These are phyloP conservation scores for Dothidotthia symphoricarpi DNA, from an alignment of 2,329 filamentous ascomycete genomes.

Conservation along the genomic window DNA sequence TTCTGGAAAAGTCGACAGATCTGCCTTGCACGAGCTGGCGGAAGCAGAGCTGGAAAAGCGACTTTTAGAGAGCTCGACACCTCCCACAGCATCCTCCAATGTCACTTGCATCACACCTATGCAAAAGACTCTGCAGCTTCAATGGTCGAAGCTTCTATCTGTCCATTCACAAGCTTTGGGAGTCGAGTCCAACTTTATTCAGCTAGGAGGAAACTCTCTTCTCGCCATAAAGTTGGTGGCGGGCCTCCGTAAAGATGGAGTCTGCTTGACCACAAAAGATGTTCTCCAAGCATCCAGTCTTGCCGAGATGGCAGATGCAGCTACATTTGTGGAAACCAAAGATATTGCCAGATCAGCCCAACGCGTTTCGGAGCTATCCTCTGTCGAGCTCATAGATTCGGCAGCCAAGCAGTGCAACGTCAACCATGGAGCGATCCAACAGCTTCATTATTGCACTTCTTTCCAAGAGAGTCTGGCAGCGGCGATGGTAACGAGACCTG, in stretches of 20 bases:
- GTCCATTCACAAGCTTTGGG: neutral
- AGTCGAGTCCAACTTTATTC: neutral
- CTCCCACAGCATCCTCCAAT: constrained; percentile 1
- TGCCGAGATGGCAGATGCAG: neutral
- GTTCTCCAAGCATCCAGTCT: neutral
- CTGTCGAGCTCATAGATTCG: neutral
- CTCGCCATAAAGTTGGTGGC: neutral
- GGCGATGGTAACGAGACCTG: constrained; percentile 30
- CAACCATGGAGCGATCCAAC: constrained; percentile 9
- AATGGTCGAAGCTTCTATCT: neutral
- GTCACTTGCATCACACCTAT: neutral
- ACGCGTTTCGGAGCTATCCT: neutral
- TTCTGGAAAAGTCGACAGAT: neutral
- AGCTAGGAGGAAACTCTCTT: neutral
- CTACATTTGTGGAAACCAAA: neutral
- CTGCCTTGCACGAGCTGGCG: neutral
- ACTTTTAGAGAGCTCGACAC: neutral
- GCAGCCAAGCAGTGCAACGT: neutral
- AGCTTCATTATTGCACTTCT: constrained; percentile 8
- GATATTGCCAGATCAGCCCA: neutral
- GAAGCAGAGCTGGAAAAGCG: constrained; percentile 1
- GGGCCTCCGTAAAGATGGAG: neutral
- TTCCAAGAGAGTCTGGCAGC: constrained; percentile 9
- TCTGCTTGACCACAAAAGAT: neutral
- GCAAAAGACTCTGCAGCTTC: neutral